Evolutionary conservation across 768 basidiomycete genomes (phyloP), one percentile per base, ranked within the genome.

Genomic region (Boletellus ananiceps): DNA sequence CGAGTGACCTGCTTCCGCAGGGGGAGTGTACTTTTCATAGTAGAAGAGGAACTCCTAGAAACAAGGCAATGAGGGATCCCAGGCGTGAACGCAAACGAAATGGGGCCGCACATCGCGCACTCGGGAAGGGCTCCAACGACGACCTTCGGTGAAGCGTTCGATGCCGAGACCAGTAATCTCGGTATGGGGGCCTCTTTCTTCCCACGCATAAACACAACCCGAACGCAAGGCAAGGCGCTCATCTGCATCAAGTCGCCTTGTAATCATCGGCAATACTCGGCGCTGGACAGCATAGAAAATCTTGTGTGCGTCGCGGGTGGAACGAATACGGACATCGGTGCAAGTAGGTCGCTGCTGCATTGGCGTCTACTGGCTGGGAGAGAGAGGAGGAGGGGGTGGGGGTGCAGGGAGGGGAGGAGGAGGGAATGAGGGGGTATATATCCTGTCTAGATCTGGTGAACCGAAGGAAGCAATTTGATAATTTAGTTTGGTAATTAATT

Each of bases 101-200:
- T 46, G 51, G 49, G 46, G 34, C 61, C 83, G 52, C 60, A 86
- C 87, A 66, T 91, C 88, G 66, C 88, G 79, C 49, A 91, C 87
- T 47, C 88, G 81, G 42, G 86, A 88, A 35, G 88, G 83, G 36
- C 84, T 86, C 88, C 88, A 91, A 55, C 83, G 77, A 59, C 83
- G 77, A 19, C 88, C 88, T 64, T 91, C 88, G 4, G 88, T 91
- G 68, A 88, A 91, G 25, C 88, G 78, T 61, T 91, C 89, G 61
- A 91, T 91, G 27, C 86, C 85, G 29, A 88, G 74, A 13, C 87
- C 86, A 3, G 84, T 86, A 13, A 86, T 79, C 65, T 88, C 88
- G 19, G 79, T 78, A 57, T 83, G 80, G 14, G 86, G 83, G 19
- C 80, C 80, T 41, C 86, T 74, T 61, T 88, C 87, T 69, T 88